These are phyloP conservation scores for Nitzschia palea DNA, from an alignment of 108 stramenopile species.

Conservation along the genomic window DNA sequence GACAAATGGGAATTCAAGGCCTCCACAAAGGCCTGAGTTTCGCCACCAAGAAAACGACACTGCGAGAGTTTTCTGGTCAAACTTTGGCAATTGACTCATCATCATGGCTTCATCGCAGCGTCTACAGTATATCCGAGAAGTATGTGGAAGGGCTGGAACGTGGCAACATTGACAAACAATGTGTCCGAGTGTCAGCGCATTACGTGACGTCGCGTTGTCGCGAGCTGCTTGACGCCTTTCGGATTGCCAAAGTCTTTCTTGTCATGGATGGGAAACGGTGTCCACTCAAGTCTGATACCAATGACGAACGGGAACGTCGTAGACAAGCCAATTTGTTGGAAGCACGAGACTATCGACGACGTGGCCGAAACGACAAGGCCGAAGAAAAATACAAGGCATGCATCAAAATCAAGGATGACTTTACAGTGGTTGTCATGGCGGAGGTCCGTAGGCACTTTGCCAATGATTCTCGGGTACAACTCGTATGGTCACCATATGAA, in stretches of 20 bases:
- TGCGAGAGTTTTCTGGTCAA: constrained; percentile 56
- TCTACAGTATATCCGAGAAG: constrained; percentile 71
- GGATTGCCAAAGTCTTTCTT: constrained; percentile 53
- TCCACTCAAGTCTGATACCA: constrained; percentile 76
- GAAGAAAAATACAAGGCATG: constrained; percentile 69
- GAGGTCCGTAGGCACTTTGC: constrained; percentile 19
- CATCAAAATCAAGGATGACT: constrained; percentile 60
- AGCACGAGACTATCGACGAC: constrained; percentile 47
- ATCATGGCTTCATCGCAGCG: constrained; percentile 87
- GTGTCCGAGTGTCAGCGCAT: constrained; percentile 44
- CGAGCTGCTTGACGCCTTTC: constrained; percentile 52
- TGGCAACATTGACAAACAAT: constrained; percentile 41
- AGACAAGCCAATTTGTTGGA: constrained; percentile 59
- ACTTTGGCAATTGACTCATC: constrained; percentile 80
- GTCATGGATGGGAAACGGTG: constrained; percentile 86
- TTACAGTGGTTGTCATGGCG: constrained; percentile 58
- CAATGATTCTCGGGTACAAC: constrained; percentile 41
- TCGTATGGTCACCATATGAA: constrained; percentile 93
- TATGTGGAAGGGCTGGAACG: constrained; percentile 69
- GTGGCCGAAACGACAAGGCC: constrained; percentile 53
- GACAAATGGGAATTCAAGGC: constrained; percentile 84
- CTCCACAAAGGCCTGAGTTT: constrained; percentile 66
- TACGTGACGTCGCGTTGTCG: constrained; percentile 70
- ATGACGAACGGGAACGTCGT: constrained; percentile 59
- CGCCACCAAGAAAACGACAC: constrained; percentile 48